Conservation (phyloP, 2,329 filamentous ascomycete species). For the Cladophialophora bantiana region DNA sequence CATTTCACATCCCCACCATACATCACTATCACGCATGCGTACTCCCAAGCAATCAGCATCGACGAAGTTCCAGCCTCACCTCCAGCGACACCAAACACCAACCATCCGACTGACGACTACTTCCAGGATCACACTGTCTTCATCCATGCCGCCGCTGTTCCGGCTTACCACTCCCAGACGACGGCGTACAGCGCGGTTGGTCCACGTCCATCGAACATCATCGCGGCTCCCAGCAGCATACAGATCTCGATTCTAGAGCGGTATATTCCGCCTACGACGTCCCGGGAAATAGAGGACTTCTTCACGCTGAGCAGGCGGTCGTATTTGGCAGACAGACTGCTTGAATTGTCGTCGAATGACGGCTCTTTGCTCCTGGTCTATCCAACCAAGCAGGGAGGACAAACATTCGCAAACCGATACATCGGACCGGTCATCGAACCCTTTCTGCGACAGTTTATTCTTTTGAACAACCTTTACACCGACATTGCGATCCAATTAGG, state of each 20-base stretch:
- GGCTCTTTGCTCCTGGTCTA: conserved; percentile 69
- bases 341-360: conserved; percentile 63
- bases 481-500: conserved; percentile 63
- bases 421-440: conserved; percentile 68
- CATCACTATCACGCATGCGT: conserved; percentile 70
- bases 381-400: conserved; percentile 64
- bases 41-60: conserved; percentile 64
- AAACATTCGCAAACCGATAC: conserved; percentile 66
- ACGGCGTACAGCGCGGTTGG: conserved; percentile 51
- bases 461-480: conserved; percentile 65
- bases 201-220: conserved; percentile 60
- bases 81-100: conserved; percentile 61
- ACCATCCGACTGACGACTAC: conserved; percentile 63
- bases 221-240: conserved; percentile 66
- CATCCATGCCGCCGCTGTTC: conserved; percentile 66
- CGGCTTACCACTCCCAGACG: conserved; percentile 64
- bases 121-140: conserved; percentile 64
- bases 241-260: conserved; percentile 68
- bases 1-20: conserved; percentile 59
- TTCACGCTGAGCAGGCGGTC: conserved; percentile 63
- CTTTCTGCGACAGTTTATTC: conserved; percentile 64
- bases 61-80: conserved; percentile 69
- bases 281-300: conserved; percentile 65
- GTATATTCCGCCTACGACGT: conserved; percentile 68
- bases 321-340: conserved; percentile 65